Evolutionary conservation across 176 grass and related monocot species (phyloP).

Genomic region (Puccinellia tenuiflora): DNA sequence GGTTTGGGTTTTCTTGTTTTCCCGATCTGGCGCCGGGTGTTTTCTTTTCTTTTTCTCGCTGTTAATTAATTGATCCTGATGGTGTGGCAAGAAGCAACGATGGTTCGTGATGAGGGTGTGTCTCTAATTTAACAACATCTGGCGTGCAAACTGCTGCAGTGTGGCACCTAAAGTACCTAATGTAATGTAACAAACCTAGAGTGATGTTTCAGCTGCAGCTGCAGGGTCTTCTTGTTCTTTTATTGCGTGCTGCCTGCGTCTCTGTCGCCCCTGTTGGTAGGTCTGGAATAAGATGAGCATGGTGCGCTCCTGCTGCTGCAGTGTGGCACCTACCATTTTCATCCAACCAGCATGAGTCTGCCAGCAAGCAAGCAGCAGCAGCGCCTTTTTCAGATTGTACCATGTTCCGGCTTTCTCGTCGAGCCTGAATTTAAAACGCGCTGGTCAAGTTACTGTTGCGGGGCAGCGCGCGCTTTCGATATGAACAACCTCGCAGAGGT

Average conservation of each 20-base stretch:
- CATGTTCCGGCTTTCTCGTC: background rate
- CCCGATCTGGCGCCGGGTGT: slow-evolving; percentile 29
- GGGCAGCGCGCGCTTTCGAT: background rate
- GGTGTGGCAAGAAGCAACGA: slow-evolving; percentile 47
- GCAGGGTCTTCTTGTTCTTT: slow-evolving; percentile 1
- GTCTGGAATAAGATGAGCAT: background rate
- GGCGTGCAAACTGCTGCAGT: too few species aligned
- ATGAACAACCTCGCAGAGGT: background rate
- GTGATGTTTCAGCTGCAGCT: slow-evolving; percentile 51
- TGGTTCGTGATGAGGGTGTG: background rate
- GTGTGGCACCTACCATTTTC: slow-evolving; percentile 9
- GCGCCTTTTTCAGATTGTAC: background rate
- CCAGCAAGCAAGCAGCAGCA: background rate
- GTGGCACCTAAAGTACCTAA: too few species aligned
- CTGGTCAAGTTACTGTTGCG: background rate
- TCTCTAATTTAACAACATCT: slow-evolving; percentile 64
- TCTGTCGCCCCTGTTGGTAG: slow-evolving; percentile 11
- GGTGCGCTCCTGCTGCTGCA: background rate
- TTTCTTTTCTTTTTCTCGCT: background rate
- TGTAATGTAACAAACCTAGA: slow-evolving; percentile 52
- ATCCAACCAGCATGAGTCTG: background rate
- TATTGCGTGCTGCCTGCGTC: slow-evolving; percentile 4
- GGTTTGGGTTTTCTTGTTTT: slow-evolving; percentile 37
- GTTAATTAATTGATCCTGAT: slow-evolving; percentile 45
- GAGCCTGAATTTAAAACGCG: background rate